Evolutionary conservation across 208 protist genomes (phyloP).

Genomic region (Trichomonas vaginalis): DNA sequence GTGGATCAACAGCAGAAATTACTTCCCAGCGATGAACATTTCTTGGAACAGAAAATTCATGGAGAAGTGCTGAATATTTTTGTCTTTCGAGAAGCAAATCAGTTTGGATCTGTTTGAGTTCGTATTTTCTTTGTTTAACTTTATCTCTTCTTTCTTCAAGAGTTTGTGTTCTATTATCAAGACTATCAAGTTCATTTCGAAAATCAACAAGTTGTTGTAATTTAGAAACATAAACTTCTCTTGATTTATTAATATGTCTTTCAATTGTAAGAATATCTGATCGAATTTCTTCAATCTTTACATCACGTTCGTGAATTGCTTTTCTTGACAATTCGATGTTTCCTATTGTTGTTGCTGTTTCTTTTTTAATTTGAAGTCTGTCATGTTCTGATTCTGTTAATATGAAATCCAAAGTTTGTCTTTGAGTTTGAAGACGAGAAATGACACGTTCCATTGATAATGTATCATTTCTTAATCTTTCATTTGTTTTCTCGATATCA

Average conservation of each 20-base stretch:
- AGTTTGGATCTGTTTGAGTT: neutral
- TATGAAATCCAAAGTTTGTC: neutral
- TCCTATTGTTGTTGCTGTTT: neutral
- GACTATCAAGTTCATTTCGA: neutral
- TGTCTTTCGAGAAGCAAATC: neutral
- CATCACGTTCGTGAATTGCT: neutral
- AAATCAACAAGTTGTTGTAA: neutral
- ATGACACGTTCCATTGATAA: neutral
- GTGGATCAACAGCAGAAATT: neutral
- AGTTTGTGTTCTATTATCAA: neutral
- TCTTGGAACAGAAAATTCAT: neutral
- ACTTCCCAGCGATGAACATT: slow-evolving; percentile 4
- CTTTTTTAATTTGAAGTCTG: neutral
- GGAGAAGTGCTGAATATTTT: neutral
- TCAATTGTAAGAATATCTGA: neutral
- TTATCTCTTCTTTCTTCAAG: neutral
- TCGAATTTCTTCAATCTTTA: neutral
- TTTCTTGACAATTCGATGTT: neutral
- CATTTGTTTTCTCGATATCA: no score
- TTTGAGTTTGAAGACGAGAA: neutral
- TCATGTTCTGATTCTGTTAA: neutral
- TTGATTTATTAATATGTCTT: neutral
- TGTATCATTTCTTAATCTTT: neutral
- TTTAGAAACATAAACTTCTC: neutral
- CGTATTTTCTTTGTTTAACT: neutral